Evolutionary conservation across 2,329 filamentous ascomycete genomes (phyloP).

Genomic region (Trichophyton verrucosum): DNA sequence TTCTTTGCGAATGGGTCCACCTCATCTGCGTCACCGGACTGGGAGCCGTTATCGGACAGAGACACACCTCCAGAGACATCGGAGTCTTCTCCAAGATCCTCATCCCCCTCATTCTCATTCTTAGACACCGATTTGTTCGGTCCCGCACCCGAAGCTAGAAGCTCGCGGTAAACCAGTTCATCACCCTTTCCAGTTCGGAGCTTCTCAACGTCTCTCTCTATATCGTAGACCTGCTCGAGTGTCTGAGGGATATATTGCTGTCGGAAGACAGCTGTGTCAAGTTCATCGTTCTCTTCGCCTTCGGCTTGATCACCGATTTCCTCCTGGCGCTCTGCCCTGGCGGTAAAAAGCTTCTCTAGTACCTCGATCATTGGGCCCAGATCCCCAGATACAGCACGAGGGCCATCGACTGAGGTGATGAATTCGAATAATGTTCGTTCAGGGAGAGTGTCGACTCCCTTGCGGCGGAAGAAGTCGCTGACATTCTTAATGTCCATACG

Average conservation of each 20-base stretch:
- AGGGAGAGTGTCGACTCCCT: constrained; percentile 67
- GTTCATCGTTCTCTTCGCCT: constrained; percentile 49
- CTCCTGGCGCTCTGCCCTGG: constrained; percentile 37
- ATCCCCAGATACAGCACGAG: constrained; percentile 19
- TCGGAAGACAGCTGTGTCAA: constrained; percentile 85
- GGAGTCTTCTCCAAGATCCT: constrained; percentile 23
- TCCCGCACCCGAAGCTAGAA: constrained; percentile 58
- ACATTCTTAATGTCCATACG: constrained; percentile 99
- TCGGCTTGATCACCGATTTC: constrained; percentile 30
- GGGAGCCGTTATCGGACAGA: constrained; percentile 30
- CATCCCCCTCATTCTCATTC: constrained; percentile 25
- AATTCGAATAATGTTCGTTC: constrained; percentile 78
- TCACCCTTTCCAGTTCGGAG: constrained; percentile 60
- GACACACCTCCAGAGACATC: constrained; percentile 29
- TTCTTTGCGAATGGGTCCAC: constrained; percentile 52
- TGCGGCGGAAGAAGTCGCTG: constrained; percentile 77
- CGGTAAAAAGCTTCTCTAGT: constrained; percentile 56
- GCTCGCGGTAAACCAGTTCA: constrained; percentile 71
- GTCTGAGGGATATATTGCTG: constrained; percentile 96
- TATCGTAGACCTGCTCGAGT: constrained; percentile 88
- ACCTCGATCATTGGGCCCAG: constrained; percentile 47
- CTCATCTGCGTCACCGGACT: constrained; percentile 19
- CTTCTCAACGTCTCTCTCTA: constrained; percentile 76
- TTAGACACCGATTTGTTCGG: constrained; percentile 13
- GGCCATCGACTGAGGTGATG: constrained; percentile 52